Percentiles rank a stretch among this genome's conserved stretches.
These are phyloP conservation scores for Ehretia macrophylla DNA, from an alignment of 257 asterid species.

Conservation along the genomic window DNA sequence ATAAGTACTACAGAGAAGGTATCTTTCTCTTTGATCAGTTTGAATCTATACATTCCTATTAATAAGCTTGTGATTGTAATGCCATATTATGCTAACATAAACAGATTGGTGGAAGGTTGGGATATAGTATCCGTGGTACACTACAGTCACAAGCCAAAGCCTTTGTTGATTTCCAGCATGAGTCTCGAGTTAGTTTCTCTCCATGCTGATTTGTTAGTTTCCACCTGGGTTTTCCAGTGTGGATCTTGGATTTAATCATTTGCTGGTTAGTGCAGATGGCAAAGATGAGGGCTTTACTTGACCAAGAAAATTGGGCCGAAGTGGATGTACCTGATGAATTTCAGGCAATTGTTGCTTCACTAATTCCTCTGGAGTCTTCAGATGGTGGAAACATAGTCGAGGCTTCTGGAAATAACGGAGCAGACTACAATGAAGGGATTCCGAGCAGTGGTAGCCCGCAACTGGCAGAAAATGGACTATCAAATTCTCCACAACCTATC, in stretches of 20 bases:
- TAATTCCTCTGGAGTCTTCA: constrained; percentile 47
- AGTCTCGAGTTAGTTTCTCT: constrained; percentile 74
- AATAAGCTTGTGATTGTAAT: constrained; percentile 29
- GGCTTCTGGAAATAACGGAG: constrained; percentile 29
- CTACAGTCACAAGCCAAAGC: constrained; percentile 95
- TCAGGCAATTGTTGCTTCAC: constrained; percentile 65
- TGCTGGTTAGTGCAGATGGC: constrained; percentile 61
- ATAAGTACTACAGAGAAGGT: constrained; percentile 92
- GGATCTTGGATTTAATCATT: constrained; percentile 16
- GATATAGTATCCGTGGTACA: constrained; percentile 94
- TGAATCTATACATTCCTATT: background rate
- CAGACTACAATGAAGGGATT: constrained; percentile 33
- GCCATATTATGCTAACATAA: constrained; percentile 33
- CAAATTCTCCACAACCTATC: constrained; percentile 30
- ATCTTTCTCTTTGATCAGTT: constrained; percentile 15
- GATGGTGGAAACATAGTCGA: constrained; percentile 39
- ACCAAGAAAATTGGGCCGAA: constrained; percentile 98
- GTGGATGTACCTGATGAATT: constrained; percentile 95
- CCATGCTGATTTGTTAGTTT: constrained; percentile 15
- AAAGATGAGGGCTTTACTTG: constrained; percentile 91
- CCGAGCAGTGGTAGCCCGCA: constrained; percentile 40
- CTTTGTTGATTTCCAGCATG: constrained; percentile 90
- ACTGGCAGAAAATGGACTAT: constrained; percentile 33
- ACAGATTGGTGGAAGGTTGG: constrained; percentile 99
- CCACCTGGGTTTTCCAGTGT: constrained; percentile 16